A percentile compares a stretch with the other conserved stretches of the same genome.
phyloP scores from a whole-genome alignment of 352 stramenopile genomes.

The Phytopythium helicoides region DNA sequence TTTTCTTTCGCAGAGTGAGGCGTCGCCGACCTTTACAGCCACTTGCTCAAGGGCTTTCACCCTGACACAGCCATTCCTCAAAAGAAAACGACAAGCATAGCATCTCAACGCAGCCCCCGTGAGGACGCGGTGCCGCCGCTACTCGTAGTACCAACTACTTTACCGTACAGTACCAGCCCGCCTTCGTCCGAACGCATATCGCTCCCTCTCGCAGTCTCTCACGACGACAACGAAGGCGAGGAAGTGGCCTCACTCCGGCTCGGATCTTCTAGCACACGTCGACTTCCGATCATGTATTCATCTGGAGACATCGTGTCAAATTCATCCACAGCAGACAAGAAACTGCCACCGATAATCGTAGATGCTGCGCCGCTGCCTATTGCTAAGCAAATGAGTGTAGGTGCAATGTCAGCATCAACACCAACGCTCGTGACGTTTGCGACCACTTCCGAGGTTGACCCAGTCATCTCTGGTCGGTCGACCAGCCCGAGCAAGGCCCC shows the following conservation, averaged over 20 bases:
- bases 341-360: conserved; percentile 1
- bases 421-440: conserved; percentile 5
- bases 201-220: conserved; percentile 3
- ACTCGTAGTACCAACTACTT: not conserved
- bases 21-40: no score
- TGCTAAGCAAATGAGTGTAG: not conserved
- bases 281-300: not conserved
- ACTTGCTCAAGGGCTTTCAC: no score
- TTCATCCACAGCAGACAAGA: not conserved
- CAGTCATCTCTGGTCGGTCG: not conserved
- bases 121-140: conserved; percentile 2
- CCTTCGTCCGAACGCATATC: not conserved
- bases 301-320: not conserved
- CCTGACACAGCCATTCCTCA: no score
- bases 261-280: not conserved
- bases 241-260: conserved; percentile 17
- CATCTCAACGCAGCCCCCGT: conserved; percentile 6
- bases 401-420: not conserved
- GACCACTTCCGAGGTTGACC: not conserved
- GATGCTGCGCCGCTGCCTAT: not conserved
- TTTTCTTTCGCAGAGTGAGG: no score
- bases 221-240: conserved; percentile 14
- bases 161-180: not conserved
- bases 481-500: not conserved
- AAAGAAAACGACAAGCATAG: conserved; percentile 2